Conservation (phyloP, 2,329 filamentous ascomycete genomes). For the Madurella mycetomatis region DNA sequence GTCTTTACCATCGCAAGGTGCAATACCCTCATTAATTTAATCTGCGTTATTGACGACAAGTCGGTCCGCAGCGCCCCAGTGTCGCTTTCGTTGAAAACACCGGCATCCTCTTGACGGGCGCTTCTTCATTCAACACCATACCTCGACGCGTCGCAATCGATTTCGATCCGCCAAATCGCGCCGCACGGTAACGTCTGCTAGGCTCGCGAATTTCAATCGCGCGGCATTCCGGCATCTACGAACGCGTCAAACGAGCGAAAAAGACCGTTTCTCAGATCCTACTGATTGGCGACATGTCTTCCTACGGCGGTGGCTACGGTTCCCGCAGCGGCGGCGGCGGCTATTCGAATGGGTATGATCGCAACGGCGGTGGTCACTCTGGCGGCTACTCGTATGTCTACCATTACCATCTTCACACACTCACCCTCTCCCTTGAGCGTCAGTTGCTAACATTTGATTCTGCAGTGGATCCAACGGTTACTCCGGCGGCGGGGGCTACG, state of each 20-base stretch:
- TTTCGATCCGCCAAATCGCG: background rate
- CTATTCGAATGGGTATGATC: conserved; percentile 48
- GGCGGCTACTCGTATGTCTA: conserved; percentile 24
- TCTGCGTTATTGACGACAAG: conserved; percentile 3
- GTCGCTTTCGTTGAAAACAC: conserved; percentile 2
- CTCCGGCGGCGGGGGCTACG: conserved; percentile 39
- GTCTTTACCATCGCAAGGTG: conserved; percentile 20
- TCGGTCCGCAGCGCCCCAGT: conserved; percentile 5
- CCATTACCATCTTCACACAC: background rate
- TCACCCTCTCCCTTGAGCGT: background rate
- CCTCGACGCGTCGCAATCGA: conserved; percentile 3
- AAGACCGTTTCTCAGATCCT: conserved; percentile 1
- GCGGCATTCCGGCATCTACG: background rate
- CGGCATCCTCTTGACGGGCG: background rate
- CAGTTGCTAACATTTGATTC: conserved; percentile 16
- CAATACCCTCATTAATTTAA: conserved; percentile 23
- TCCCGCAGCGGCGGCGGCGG: conserved; percentile 43
- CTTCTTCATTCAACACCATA: background rate
- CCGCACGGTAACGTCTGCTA: background rate
- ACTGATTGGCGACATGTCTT: conserved; percentile 23
- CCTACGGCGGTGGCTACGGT: conserved; percentile 34
- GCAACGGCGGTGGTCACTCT: conserved; percentile 35
- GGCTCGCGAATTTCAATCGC: background rate
- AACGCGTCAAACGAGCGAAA: background rate
- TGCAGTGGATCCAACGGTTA: conserved; percentile 33